Base-by-base conservation (phyloP, 176 grass and related monocot genomes). In the Typha latifolia region DNA sequence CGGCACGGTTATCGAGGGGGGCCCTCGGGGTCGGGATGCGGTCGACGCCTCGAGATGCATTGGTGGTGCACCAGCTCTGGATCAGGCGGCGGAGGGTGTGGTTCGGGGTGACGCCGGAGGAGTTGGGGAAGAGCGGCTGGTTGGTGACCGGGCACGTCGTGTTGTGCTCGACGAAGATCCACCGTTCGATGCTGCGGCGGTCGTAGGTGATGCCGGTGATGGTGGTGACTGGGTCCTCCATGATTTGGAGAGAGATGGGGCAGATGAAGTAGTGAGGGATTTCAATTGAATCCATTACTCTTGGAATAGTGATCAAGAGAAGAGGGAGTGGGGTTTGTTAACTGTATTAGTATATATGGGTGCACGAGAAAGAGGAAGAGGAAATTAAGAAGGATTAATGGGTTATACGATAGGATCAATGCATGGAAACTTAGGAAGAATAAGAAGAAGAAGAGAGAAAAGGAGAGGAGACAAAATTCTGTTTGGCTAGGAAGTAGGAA, bases 191-290 rank as follows among this genome's bases (percentile, higher is more conserved):
- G 76, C 82, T 73, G 51, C 55, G 21, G 65, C 87, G 87, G 72
- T 85, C 82, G 87, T 90, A 90, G 69, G 82, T 71, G 79, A 85
- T 90, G 72, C 87, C 87, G 34, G 82, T 64, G 79, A 66, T 72
- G 32, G 82, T 66, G 55, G 78, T 85, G 62, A 89, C 86, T 12
- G 86, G 86, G 32, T 90, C 79, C 14, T 72, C 75, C 82, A 90
- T 85, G 48, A 70, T 69, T 48, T 82, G 76, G 32, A 85, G 82
- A 10, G 82, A 85, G 64, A 85, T 85, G 13, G 86, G 86, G 82
- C 86, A 89, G 59, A 70, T 56, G 59, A 85, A 24, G 22, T 76
- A 82, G n/a, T 66, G 74, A 47, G 64, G 85, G 50, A 81, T 67
- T 78, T 66, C 69, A 49, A 43, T 43, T 6, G 37, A 43, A 43